phyloP scores from a whole-genome alignment of 331 rosid genomes.

The Spiraea crenata region DNA sequence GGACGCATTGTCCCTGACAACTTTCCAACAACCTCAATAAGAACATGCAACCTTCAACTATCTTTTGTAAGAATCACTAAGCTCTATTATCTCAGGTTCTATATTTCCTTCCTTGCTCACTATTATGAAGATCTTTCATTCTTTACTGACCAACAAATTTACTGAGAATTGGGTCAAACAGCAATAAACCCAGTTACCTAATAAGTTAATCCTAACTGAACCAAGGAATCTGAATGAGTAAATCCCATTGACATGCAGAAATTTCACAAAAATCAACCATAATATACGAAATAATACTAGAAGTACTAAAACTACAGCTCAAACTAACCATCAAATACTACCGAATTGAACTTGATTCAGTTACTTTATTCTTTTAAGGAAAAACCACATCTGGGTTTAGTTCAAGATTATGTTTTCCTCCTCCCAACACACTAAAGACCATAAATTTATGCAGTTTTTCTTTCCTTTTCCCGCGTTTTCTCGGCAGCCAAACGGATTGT shows the following conservation, averaged over 20 bases:
- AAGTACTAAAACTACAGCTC: neutral
- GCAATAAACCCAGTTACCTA: neutral
- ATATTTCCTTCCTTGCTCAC: no score
- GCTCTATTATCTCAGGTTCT: no score
- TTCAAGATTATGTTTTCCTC: neutral
- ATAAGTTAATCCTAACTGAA: neutral
- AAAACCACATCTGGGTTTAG: neutral
- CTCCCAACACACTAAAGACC: no score
- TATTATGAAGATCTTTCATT: no score
- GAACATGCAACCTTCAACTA: no score
- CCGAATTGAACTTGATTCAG: neutral
- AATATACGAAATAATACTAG: no score
- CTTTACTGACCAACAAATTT: no score
- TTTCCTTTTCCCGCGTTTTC: neutral
- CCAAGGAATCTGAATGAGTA: neutral
- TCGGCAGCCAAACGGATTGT: constrained; percentile 16
- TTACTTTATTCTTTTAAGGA: no score
- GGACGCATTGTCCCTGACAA: no score
- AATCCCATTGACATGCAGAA: constrained; percentile 3
- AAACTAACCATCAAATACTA: neutral
- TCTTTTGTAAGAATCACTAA: no score
- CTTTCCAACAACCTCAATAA: no score
- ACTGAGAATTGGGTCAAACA: neutral
- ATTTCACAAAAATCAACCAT: neutral
- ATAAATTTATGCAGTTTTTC: neutral